Base-by-base conservation (phyloP, 306 rosid genomes). In the Astragalus glycyphyllos region DNA sequence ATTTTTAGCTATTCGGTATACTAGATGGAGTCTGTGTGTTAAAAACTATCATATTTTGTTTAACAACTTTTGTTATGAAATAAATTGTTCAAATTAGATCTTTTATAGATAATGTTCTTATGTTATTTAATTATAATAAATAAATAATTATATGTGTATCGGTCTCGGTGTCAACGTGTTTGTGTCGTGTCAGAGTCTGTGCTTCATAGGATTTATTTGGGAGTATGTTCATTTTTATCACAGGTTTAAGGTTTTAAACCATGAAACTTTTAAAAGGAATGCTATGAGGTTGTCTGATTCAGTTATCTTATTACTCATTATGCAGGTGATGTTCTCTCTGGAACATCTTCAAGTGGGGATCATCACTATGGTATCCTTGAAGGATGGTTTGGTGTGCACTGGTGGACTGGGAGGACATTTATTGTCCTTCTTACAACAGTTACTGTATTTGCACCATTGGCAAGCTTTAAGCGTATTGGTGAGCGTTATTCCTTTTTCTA, bases 291-390 rank as follows among this genome's bases (percentile, higher is more conserved):
- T 80, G 42, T 81, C 72, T 76, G 53, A 85, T 70, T 75, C 8
- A 7, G 72, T 69, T 79, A 38, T 55, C n/a, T n/a, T n/a, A 16
- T 68, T 78, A 59, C 62, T 76, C 62, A 42, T 71, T 38, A 45
- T 83, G 86, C 77, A 92, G 97, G 97, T 76, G 97, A 92, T 50
- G 97, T 92, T 82, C 94, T 92, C 55, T 92, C 97, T 13, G 97
- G 97, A 70, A 92, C 97, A 65, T 89, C 97, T 47, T 71, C 92
- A 34, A 83, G 84, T 74, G 96, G 87, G 56, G 81, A 78, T 78
- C 97, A 89, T 84, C 97, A 92, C 67, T 54, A 72, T 0, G 97
- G 97, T 68, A 88, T 92, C 38, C 81, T 92, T 38, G 97, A 92
- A 83, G 93, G 94, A 31, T 92, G 97, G 97, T 92, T 92, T 84